These are phyloP conservation scores for Teunomyces gatunensis DNA, from an alignment of 805 yeast species.

Conservation along the genomic window DNA sequence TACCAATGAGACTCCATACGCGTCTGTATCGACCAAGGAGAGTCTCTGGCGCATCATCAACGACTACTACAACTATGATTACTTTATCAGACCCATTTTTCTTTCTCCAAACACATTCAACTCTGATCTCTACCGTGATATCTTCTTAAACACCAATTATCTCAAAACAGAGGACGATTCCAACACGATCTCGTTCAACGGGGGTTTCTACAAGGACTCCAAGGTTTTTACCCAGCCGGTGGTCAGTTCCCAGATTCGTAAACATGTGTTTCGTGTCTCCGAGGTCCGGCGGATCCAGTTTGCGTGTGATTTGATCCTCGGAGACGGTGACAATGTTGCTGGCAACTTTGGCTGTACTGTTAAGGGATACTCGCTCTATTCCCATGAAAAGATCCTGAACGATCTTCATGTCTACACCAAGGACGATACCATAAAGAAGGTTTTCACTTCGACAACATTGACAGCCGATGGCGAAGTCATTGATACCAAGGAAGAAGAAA, in stretches of 20 bases:
- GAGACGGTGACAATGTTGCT: constrained; percentile 33
- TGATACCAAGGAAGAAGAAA: constrained; percentile 28
- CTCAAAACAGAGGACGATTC: constrained; percentile 18
- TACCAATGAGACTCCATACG: constrained; percentile 67
- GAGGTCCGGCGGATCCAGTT: constrained; percentile 65
- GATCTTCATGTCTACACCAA: constrained; percentile 53
- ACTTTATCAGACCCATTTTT: constrained; percentile 64
- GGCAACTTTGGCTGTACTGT: constrained; percentile 55
- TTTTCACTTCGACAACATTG: constrained; percentile 44
- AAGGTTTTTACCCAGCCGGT: constrained; percentile 16
- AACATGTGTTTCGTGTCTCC: constrained; percentile 51
- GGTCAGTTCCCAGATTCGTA: constrained; percentile 36
- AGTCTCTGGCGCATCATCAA: constrained; percentile 55
- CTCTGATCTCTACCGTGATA: constrained; percentile 49
- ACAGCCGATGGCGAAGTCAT: constrained; percentile 40
- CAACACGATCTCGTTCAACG: constrained; percentile 19
- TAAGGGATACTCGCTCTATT: constrained; percentile 65
- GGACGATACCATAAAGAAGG: constrained; percentile 51
- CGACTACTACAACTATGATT: constrained; percentile 55
- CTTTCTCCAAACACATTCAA: constrained; percentile 34
- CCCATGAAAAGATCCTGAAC: constrained; percentile 51
- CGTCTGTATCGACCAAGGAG: constrained; percentile 40
- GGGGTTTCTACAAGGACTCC: constrained; percentile 11
- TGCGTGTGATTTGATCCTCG: constrained; percentile 56
- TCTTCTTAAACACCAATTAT: constrained; percentile 51